These are phyloP conservation scores for Penicillium chermesinum DNA, from an alignment of 495 filamentous ascomycete species.

Conservation along the genomic window DNA sequence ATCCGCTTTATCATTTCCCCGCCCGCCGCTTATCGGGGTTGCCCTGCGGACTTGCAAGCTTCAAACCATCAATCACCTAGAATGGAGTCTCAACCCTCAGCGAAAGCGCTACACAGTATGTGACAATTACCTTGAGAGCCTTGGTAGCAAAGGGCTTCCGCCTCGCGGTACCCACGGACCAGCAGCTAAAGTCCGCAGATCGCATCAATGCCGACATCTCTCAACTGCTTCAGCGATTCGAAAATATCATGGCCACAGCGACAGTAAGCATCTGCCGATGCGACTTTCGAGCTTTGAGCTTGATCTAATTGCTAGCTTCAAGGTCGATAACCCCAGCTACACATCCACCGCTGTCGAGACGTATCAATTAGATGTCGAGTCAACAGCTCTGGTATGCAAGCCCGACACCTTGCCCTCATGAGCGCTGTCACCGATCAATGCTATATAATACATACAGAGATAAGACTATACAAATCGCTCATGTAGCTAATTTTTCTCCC, in stretches of 20 bases:
- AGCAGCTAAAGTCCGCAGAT: slow-evolving; percentile 26
- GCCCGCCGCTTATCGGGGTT: slow-evolving; percentile 3
- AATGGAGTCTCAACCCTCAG: slow-evolving; percentile 37
- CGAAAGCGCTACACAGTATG: slow-evolving; percentile 38
- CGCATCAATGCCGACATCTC: slow-evolving; percentile 51
- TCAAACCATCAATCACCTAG: not conserved
- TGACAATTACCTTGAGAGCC: too few species aligned
- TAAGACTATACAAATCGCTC: not conserved
- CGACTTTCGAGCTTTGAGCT: not conserved
- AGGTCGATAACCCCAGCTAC: slow-evolving; percentile 38
- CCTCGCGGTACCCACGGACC: too few species aligned
- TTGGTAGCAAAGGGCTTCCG: too few species aligned
- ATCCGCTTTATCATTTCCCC: slow-evolving; percentile 5
- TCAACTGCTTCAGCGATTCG: slow-evolving; percentile 55
- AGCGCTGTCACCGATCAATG: too few species aligned
- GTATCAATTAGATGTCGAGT: slow-evolving; percentile 60
- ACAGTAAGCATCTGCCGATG: slow-evolving; percentile 36
- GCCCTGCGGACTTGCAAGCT: not conserved
- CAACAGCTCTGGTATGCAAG: slow-evolving; percentile 51
- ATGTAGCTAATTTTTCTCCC: not conserved
- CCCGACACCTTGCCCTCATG: not conserved
- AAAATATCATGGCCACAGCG: slow-evolving; percentile 55
- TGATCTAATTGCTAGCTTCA: not conserved
- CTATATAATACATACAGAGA: too few species aligned
- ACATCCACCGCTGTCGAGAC: slow-evolving; percentile 51